Percentiles rank a stretch among this genome's conserved stretches.
Evolutionary conservation across 2,329 filamentous ascomycete genomes (phyloP).

Genomic region (Ophioceras dolichostomum): DNA sequence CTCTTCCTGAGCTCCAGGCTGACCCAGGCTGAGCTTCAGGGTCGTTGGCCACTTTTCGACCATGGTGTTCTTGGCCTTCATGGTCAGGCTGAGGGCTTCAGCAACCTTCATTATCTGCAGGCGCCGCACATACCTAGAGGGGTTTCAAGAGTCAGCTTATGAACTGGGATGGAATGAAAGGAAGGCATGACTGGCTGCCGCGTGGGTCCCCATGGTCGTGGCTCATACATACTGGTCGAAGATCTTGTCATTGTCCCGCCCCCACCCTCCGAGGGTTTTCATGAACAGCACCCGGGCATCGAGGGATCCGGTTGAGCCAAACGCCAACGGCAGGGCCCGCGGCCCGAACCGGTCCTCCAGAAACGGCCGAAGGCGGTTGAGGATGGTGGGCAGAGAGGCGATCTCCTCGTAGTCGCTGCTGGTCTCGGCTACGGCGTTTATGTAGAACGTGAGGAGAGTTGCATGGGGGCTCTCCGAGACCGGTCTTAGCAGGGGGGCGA

Average conservation of each 20-base stretch:
- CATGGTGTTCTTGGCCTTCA: conserved; percentile 13
- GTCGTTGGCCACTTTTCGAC: conserved; percentile 19
- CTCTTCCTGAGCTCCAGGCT: conserved; percentile 15
- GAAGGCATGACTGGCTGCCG: too few species aligned
- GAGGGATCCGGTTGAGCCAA: too few species aligned
- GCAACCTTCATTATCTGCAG: not conserved
- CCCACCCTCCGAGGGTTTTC: too few species aligned
- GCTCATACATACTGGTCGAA: not conserved
- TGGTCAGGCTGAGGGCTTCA: not conserved
- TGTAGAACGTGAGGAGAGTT: conserved; percentile 26
- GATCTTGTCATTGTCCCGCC: not conserved
- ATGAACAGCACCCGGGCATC: too few species aligned
- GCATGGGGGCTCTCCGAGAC: conserved; percentile 23
- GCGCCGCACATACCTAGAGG: not conserved
- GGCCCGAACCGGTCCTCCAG: too few species aligned
- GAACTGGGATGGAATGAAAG: too few species aligned
- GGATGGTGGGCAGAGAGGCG: too few species aligned
- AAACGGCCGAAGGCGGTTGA: too few species aligned
- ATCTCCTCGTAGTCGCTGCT: conserved; percentile 5
- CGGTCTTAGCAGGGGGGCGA: too few species aligned
- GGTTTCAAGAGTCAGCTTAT: not conserved
- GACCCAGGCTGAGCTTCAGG: conserved; percentile 10
- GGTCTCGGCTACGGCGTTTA: conserved; percentile 19
- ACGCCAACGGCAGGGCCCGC: too few species aligned
- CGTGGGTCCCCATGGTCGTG: too few species aligned